Evolutionary conservation across 306 rosid genomes (phyloP).

Genomic region (Quercus parvula): DNA sequence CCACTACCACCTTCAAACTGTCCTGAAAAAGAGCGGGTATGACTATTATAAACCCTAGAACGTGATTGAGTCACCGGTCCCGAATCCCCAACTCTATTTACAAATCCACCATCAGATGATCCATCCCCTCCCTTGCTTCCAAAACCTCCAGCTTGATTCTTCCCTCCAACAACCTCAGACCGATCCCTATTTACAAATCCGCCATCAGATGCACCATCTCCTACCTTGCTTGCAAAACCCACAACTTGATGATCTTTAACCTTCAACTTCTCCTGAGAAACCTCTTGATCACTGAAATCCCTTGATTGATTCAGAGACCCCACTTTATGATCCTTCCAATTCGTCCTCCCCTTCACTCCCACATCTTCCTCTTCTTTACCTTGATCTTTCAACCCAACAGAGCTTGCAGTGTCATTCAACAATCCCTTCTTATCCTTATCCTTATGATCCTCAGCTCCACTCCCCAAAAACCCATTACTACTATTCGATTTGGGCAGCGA

Average conservation of each 20-base stretch:
- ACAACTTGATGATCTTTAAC: conserved; percentile 39
- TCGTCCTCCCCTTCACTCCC: conserved; percentile 19
- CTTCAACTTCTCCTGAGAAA: conserved; percentile 35
- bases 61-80: conserved; percentile 45
- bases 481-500: conserved; percentile 28
- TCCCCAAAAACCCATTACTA: neutral
- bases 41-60: conserved; percentile 51
- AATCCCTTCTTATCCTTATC: conserved; percentile 35
- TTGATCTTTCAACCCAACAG: conserved; percentile 31
- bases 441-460: neutral
- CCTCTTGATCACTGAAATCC: conserved; percentile 44
- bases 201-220: conserved; percentile 32
- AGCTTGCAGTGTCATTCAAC: conserved; percentile 15
- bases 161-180: conserved; percentile 32
- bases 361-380: conserved; percentile 36
- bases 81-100: conserved; percentile 38
- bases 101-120: conserved; percentile 38
- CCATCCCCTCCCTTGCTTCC: conserved; percentile 32
- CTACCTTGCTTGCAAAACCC: conserved; percentile 31
- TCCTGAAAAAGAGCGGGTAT: conserved; percentile 69
- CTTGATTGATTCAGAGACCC: conserved; percentile 26
- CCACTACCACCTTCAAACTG: conserved; percentile 65
- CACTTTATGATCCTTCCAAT: conserved; percentile 39
- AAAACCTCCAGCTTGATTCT: conserved; percentile 27
- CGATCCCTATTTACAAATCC: conserved; percentile 30